Base-by-base conservation (phyloP, 768 basidiomycete genomes). In the Hericium alpestre region DNA sequence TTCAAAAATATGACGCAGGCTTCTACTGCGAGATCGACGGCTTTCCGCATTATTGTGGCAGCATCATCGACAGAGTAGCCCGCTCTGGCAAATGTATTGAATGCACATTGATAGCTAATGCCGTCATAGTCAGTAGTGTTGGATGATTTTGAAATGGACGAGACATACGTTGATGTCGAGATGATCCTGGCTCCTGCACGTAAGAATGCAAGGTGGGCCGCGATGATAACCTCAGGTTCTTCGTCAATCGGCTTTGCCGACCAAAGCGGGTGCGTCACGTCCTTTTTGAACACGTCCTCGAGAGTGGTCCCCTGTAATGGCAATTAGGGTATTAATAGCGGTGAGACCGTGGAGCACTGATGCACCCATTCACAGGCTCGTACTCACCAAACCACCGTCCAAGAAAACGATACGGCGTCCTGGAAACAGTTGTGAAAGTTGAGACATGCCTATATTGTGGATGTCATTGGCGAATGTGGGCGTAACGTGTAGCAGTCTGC, bases 111-210 rank as follows among this genome's bases (percentile, higher is more conserved):
- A 64, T 90, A 89, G 43, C 86, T 90, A 54, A 12, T 16, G 9
- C 9, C 38, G 38, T 18, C 18, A 1, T 32, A 74, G 72, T 4
- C 84, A 76, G 57, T 79, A 81, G 70, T 88, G 87, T 64, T 90
- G 88, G 43, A 86, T 89, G 54, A 13, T 16, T 7, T 12, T 32
- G 40, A n/a, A 37, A 22, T 39, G 40, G 12, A 23, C 18, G 23
- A 7, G 12, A 64, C 75, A 57, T 63, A 89, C 89, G 88, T 88
- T 1, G 82, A 73, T 0, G 89, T 87, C 53, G 81, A 73, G 25
- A 92, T 78, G 13, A 89, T 72, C 52, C 75, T 72, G 10, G 86
- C 79, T 0, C 89, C 87, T 8, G 86, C 83, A 10, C 75, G 70
- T 18, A 88, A 66, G 66, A 86, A 92, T 0, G 74, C 72, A 38